Percentiles rank a stretch among this genome's conserved stretches.
phyloP scores from a whole-genome alignment of 148 eudicot species.

The Talinum fruticosum region DNA sequence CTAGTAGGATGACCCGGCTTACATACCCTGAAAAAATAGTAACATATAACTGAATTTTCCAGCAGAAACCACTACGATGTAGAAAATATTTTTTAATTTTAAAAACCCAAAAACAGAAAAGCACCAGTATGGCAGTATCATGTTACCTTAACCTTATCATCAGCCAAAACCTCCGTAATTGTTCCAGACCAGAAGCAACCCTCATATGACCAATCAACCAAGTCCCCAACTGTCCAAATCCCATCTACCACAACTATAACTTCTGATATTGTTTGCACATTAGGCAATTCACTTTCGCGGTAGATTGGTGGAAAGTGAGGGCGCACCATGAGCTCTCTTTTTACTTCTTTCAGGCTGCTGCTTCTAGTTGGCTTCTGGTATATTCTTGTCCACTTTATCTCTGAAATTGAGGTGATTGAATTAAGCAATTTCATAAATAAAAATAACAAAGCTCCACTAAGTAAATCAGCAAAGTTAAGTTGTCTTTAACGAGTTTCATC shows the following conservation, averaged over 20 bases:
- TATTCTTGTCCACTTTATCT: slow-evolving; percentile 35
- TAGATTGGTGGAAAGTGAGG: slow-evolving; percentile 60
- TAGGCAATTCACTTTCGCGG: slow-evolving; percentile 38
- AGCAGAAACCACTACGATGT: not conserved
- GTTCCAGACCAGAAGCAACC: slow-evolving; percentile 72
- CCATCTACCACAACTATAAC: slow-evolving; percentile 45
- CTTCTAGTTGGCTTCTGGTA: slow-evolving; percentile 38
- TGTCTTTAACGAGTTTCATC: not conserved
- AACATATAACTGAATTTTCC: no score
- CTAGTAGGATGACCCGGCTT: no score
- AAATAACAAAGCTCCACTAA: not conserved
- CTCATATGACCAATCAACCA: slow-evolving; percentile 66
- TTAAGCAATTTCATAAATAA: not conserved
- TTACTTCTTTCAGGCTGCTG: slow-evolving; percentile 14
- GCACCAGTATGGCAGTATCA: not conserved
- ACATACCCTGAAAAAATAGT: no score
- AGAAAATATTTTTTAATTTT: no score
- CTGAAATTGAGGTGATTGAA: slow-evolving; percentile 34
- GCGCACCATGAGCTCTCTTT: slow-evolving; percentile 65
- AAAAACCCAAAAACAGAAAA: not conserved
- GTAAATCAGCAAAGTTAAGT: not conserved
- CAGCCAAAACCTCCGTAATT: slow-evolving; percentile 45
- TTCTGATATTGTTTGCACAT: slow-evolving; percentile 43
- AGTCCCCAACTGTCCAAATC: slow-evolving; percentile 68
- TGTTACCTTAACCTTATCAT: slow-evolving; percentile 56